A percentile compares a stretch with the other conserved stretches of the same genome.
Conservation (phyloP, 331 rosid species). For the Telfairia occidentalis region DNA sequence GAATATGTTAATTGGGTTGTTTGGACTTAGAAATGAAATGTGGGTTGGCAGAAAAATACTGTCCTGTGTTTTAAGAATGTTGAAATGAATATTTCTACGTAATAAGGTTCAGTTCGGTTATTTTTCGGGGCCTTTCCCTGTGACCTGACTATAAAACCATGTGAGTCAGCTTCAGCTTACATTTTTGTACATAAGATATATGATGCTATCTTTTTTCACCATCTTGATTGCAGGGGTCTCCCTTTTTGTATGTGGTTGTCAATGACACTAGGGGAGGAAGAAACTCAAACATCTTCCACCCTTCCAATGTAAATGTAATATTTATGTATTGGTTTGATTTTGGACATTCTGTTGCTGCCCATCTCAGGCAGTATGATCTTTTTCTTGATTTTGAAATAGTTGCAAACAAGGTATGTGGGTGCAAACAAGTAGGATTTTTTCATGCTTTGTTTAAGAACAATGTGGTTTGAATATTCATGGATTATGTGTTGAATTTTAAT, state of each 20-base stretch:
- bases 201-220: neutral
- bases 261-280: neutral
- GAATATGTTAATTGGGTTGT: neutral
- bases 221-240: conserved; percentile 6
- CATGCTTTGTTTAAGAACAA: too few relatives aligned
- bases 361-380: neutral
- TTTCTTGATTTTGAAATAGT: neutral
- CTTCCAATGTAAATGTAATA: conserved; percentile 1
- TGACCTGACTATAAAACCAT: neutral
- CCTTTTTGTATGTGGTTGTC: conserved; percentile 2
- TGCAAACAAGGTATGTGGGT: neutral
- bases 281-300: neutral
- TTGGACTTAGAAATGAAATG: neutral
- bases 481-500: too few relatives aligned
- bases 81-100: neutral
- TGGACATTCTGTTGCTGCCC: neutral
- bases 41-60: conserved; percentile 8
- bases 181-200: conserved; percentile 4
- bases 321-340: conserved; percentile 3
- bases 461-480: too few relatives aligned
- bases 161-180: conserved; percentile 7
- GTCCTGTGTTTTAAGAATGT: conserved; percentile 11
- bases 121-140: conserved; percentile 2
- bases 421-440: neutral
- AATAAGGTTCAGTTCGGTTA: conserved; percentile 1